A percentile compares a stretch with the other conserved stretches of the same genome.
Conservation (phyloP, 306 rosid genomes). For the Quercus aquifolioides region DNA sequence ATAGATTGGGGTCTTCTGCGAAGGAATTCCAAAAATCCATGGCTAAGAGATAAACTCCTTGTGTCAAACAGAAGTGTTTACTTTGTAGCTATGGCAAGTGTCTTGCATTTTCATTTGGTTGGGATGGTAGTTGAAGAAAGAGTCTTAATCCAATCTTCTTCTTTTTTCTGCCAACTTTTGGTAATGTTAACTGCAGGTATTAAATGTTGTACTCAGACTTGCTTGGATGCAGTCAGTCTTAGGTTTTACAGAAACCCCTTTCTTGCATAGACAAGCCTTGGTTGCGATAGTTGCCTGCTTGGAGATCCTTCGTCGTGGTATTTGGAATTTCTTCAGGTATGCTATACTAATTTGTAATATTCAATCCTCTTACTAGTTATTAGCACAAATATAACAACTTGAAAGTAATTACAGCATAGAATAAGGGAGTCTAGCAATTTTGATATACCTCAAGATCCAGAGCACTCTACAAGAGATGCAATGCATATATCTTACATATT, state of each 20-base stretch:
- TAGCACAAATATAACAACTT: no score
- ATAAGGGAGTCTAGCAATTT: no score
- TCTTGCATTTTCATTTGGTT: no score
- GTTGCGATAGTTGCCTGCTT: conserved; percentile 59
- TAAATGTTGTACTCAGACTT: conserved; percentile 61
- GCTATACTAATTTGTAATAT: background rate
- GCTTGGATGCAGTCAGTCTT: conserved; percentile 82
- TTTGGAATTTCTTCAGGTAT: conserved; percentile 89
- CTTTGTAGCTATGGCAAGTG: conserved; percentile 55
- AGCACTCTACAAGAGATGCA: background rate
- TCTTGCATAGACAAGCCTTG: conserved; percentile 55
- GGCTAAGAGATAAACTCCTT: conserved; percentile 74
- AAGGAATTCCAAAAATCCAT: conserved; percentile 48
- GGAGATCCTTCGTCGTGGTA: conserved; percentile 83
- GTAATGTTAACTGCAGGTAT: conserved; percentile 38
- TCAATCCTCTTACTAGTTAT: background rate
- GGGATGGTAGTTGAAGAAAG: background rate
- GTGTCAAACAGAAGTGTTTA: conserved; percentile 50
- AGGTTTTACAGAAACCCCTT: conserved; percentile 49
- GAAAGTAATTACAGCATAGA: no score
- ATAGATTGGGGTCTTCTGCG: conserved; percentile 59
- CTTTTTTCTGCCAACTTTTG: background rate
- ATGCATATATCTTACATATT: no score
- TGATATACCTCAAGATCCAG: background rate
- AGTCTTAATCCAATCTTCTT: background rate